phyloP scores from a whole-genome alignment of 805 yeast genomes.

The Yarrowia sp. region DNA sequence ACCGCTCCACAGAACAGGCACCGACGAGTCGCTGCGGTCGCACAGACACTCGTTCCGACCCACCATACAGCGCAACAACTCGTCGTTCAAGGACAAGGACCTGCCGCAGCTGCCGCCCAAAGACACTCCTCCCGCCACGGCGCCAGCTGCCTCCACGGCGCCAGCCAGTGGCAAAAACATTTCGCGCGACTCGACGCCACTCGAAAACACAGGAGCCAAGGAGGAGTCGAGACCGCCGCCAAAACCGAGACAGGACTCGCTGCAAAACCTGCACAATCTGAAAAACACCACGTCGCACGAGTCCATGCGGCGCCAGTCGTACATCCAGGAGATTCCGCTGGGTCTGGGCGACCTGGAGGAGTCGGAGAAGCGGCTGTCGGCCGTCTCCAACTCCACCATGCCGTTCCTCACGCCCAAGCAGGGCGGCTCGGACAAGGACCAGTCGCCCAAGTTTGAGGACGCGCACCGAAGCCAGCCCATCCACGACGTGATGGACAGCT shows the following conservation, averaged over 20 bases:
- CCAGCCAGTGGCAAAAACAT: background rate
- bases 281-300: constrained; percentile 13
- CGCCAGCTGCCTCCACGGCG: too few relatives aligned
- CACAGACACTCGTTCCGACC: constrained; percentile 7
- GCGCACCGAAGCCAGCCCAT: background rate
- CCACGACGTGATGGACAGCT: background rate
- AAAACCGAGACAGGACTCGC: constrained; percentile 12
- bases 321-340: constrained; percentile 19
- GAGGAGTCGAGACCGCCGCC: constrained; percentile 5
- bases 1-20: background rate
- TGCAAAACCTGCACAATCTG: constrained; percentile 21
- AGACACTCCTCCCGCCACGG: background rate
- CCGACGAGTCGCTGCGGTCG: constrained; percentile 1
- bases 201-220: background rate
- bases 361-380: constrained; percentile 6
- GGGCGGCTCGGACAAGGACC: constrained; percentile 3
- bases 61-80: constrained; percentile 2
- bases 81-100: constrained; percentile 21
- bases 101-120: constrained; percentile 21
- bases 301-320: constrained; percentile 16
- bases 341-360: constrained; percentile 16
- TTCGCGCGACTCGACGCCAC: constrained; percentile 3
- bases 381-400: constrained; percentile 4
- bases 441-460: constrained; percentile 4
- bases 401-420: constrained; percentile 2